Evolutionary conservation across 306 rosid genomes (phyloP), one percentile per base, ranked within the genome.

Genomic region (Prunus mongolica): DNA sequence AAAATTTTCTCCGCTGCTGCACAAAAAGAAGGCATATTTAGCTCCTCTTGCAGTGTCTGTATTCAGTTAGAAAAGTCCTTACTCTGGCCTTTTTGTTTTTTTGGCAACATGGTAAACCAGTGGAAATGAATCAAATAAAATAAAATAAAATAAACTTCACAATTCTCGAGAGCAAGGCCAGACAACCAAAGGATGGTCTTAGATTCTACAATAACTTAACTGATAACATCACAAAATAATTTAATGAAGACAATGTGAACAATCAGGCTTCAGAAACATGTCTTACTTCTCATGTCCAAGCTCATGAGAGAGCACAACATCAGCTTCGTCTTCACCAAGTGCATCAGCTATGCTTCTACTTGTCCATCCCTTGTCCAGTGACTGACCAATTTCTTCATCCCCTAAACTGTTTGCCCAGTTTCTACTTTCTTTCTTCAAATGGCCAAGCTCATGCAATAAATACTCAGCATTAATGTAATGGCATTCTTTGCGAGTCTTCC

Each of bases 251-350:
- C 16, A 16, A 58, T 3, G 74, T 15, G 57, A 30, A 16, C 18
- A 28, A 14, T 62, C 71, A 75, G 71, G 82, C 46, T 80, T 52
- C 55, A 72, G 71, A 70, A 81, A n/a, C 41, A 74, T 46, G 70
- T 82, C 93, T 81, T 86, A 92, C 97, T 65, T 66, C 72, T 86
- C 84, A 82, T 51, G 71, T 74, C 87, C 87, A 6, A 72, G 78
- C 66, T 87, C 92, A 69, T 83, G 89, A 83, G 88, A 74, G 73
- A 95, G 87, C 83, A 90, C 86, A 76, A 89, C 90, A 83, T 90
- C 97, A 45, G 97, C 96, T 88, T 95, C 98, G 83, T 95, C 98
- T 9, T 95, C 97, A 84, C 98, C 97, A 71, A 95, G 98, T 84
- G 98, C 97, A 78, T 95, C 98, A 74, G 96, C 96, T 73, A 92